Evolutionary conservation across 1,284 basidiomycete genomes (phyloP).

Genomic region (Ganoderma meredithae): DNA sequence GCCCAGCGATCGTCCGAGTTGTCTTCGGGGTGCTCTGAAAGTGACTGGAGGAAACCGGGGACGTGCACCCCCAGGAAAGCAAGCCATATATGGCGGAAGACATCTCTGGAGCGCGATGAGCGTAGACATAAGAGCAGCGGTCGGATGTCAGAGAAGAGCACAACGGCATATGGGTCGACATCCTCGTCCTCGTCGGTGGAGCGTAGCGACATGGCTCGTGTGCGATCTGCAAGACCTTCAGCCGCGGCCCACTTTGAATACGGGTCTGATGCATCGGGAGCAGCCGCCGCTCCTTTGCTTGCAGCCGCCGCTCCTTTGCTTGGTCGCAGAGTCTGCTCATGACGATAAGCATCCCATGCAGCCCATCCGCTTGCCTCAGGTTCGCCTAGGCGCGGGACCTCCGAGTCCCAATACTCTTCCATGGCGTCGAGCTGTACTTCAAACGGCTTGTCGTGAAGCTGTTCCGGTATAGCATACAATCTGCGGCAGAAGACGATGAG

Average conservation of each 20-base stretch:
- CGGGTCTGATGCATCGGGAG: constrained; percentile 55
- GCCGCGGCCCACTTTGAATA: constrained; percentile 74
- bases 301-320: constrained; percentile 24
- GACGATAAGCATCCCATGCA: constrained; percentile 57
- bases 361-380: constrained; percentile 66
- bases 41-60: constrained; percentile 62
- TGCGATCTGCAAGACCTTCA: constrained; percentile 61
- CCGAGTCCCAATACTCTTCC: constrained; percentile 82
- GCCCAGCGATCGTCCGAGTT: constrained; percentile 73
- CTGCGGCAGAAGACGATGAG: constrained; percentile 43
- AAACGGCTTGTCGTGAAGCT: constrained; percentile 50
- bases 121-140: constrained; percentile 71
- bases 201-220: constrained; percentile 59
- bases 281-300: no score
- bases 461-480: constrained; percentile 59
- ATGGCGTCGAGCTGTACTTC: constrained; percentile 59
- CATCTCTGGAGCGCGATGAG: constrained; percentile 58
- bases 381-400: constrained; percentile 71
- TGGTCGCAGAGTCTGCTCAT: constrained; percentile 38
- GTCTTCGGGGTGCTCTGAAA: constrained; percentile 41
- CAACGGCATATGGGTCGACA: constrained; percentile 79
- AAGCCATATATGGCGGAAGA: constrained; percentile 81
- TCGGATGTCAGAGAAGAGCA: constrained; percentile 85
- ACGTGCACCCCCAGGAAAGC: constrained; percentile 79
- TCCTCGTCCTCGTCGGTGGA: constrained; percentile 63